Evolutionary conservation across 768 basidiomycete genomes (phyloP).

Genomic region (Lactarius hatsudake): DNA sequence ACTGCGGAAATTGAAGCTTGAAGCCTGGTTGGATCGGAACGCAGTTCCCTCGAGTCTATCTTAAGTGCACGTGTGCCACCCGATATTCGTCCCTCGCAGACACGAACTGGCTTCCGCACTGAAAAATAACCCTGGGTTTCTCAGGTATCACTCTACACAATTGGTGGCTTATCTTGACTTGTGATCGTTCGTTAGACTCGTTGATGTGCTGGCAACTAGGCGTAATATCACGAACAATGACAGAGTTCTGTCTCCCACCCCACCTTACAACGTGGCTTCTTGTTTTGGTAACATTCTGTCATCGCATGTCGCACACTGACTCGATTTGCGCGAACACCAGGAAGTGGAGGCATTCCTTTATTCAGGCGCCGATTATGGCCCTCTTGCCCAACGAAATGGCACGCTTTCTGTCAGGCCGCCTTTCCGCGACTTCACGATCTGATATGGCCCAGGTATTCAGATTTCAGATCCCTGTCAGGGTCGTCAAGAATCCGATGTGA

Average conservation of each 20-base stretch:
- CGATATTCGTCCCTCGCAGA: background rate
- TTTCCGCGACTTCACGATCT: background rate
- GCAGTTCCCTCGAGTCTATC: background rate
- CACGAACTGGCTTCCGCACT: background rate
- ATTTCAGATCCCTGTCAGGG: slow-evolving; percentile 8
- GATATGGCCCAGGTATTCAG: background rate
- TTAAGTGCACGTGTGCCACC: background rate
- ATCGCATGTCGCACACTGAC: background rate
- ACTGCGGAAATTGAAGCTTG: slow-evolving; percentile 6
- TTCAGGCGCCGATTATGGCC: background rate
- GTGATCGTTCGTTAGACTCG: background rate
- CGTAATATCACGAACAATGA: background rate
- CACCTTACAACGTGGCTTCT: background rate
- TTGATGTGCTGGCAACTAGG: background rate
- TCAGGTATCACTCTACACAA: background rate
- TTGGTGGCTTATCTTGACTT: background rate
- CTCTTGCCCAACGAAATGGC: background rate
- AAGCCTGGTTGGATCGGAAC: background rate
- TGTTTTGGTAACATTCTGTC: background rate
- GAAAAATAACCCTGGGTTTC: background rate
- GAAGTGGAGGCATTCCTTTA: background rate
- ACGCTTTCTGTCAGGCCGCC: background rate
- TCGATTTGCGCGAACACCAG: background rate
- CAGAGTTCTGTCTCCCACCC: background rate
- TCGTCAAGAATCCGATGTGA: background rate